A percentile compares a stretch with the other conserved stretches of the same genome.
phyloP scores from a whole-genome alignment of 345 rosid genomes.

The Laguncularia racemosa region DNA sequence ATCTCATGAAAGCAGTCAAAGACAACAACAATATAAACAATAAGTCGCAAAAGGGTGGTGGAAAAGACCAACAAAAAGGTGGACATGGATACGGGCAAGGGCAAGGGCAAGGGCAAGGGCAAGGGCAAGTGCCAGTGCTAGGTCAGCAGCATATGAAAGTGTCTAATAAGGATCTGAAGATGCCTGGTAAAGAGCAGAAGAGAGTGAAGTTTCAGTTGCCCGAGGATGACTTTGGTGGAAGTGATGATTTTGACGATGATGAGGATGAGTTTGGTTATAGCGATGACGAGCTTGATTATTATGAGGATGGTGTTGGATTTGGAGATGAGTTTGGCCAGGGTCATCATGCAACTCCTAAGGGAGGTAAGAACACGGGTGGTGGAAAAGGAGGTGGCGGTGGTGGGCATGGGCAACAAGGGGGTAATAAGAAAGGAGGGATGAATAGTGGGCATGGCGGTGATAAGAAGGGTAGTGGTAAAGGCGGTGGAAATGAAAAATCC shows the following conservation, averaged over 20 bases:
- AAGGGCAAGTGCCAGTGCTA: conserved; percentile 23
- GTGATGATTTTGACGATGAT: conserved; percentile 21
- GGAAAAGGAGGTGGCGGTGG: conserved; percentile 27
- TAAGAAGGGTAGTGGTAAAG: conserved; percentile 4
- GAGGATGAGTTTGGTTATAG: conserved; percentile 12
- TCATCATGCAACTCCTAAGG: conserved; percentile 33
- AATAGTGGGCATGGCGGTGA: conserved; percentile 35
- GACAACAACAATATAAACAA: conserved; percentile 32
- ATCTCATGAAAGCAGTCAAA: not conserved
- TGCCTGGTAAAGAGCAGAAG: conserved; percentile 50
- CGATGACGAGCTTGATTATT: conserved; percentile 11
- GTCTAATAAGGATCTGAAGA: conserved; percentile 24
- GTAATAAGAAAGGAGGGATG: conserved; percentile 9
- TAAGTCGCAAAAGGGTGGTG: conserved; percentile 42
- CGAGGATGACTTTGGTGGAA: conserved; percentile 12
- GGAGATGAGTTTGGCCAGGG: conserved; percentile 33
- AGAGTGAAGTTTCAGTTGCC: conserved; percentile 56
- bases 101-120: conserved; percentile 5
- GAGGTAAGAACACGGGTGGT: conserved; percentile 18
- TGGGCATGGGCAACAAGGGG: conserved; percentile 23
- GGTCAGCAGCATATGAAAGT: conserved; percentile 51
- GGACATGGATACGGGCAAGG: too few relatives aligned
- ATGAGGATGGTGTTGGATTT: conserved; percentile 7
- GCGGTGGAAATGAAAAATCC: conserved; percentile 22
- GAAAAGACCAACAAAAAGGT: conserved; percentile 24